Evolutionary conservation across 495 filamentous ascomycete genomes (phyloP).

Genomic region (Xylaria curta): DNA sequence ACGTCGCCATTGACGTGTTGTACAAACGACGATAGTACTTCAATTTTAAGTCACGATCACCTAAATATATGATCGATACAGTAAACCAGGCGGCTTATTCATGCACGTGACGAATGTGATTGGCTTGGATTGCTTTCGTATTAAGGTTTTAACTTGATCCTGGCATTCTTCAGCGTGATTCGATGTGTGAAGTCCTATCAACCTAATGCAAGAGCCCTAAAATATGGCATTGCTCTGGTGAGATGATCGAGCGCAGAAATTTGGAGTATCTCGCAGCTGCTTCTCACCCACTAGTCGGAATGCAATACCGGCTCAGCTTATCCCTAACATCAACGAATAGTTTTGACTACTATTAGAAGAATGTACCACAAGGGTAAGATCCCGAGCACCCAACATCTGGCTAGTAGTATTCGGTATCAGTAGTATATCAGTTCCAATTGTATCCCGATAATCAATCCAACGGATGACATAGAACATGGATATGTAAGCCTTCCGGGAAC

Average conservation of each 20-base stretch:
- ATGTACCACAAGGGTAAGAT: background rate
- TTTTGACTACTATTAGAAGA: background rate
- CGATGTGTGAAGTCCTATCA: background rate
- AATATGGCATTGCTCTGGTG: background rate
- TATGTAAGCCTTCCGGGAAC: background rate
- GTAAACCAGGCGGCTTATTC: background rate
- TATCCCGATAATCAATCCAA: slow-evolving; percentile 3
- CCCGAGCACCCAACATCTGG: background rate
- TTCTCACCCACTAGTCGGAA: background rate
- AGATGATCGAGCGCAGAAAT: background rate
- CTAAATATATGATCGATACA: background rate
- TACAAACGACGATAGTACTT: slow-evolving; percentile 6
- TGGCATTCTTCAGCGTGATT: background rate
- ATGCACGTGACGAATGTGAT: background rate
- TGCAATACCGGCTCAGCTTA: background rate
- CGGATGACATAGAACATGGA: background rate
- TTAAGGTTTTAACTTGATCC: background rate
- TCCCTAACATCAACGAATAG: background rate
- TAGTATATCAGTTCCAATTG: background rate
- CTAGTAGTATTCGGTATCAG: background rate
- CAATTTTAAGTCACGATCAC: background rate
- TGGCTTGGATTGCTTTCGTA: background rate
- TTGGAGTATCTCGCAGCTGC: background rate
- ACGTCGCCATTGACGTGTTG: background rate
- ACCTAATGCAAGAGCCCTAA: background rate